Percentiles rank a stretch among this genome's conserved stretches.
These are phyloP conservation scores for Phaeoacremonium minimum DNA, from an alignment of 2,329 filamentous ascomycete species.

Conservation along the genomic window DNA sequence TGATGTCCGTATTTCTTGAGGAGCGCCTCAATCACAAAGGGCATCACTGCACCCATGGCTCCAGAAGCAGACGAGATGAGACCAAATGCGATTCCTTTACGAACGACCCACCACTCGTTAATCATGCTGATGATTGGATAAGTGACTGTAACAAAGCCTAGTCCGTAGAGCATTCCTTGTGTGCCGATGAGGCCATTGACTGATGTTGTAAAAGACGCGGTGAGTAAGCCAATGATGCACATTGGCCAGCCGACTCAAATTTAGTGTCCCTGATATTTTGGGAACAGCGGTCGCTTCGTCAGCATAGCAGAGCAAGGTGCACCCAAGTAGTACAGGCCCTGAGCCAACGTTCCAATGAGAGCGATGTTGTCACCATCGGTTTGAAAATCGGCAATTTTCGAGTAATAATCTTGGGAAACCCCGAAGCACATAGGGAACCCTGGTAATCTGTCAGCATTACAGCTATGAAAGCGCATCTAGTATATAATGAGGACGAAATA, in stretches of 20 bases:
- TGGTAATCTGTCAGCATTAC: conserved; percentile 3
- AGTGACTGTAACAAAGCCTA: conserved; percentile 31
- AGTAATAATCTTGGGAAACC: conserved; percentile 24
- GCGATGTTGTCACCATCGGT: conserved; percentile 16
- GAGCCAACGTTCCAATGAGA: conserved; percentile 20
- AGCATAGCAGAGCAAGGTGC: conserved; percentile 26
- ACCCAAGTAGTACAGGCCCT: conserved; percentile 25
- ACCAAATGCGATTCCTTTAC: conserved; percentile 32
- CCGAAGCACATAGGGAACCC: conserved; percentile 23
- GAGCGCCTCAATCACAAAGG: conserved; percentile 31
- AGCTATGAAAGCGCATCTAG: neutral
- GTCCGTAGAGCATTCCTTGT: conserved; percentile 31
- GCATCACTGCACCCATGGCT: conserved; percentile 22
- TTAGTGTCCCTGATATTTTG: conserved; percentile 24
- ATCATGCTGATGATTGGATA: conserved; percentile 32
- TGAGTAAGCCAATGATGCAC: conserved; percentile 28
- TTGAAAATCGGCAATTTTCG: conserved; percentile 18
- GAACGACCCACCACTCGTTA: conserved; percentile 30
- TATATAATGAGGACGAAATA: conserved; percentile 3
- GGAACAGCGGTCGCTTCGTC: conserved; percentile 24
- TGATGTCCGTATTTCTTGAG: conserved; percentile 30
- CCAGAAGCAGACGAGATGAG: conserved; percentile 24
- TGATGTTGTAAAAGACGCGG: conserved; percentile 25
- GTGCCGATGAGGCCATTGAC: conserved; percentile 30
- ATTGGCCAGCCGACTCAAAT: conserved; percentile 33